Evolutionary conservation across 2,329 filamentous ascomycete genomes (phyloP).

Genomic region (Ambrosiella beaveri): DNA sequence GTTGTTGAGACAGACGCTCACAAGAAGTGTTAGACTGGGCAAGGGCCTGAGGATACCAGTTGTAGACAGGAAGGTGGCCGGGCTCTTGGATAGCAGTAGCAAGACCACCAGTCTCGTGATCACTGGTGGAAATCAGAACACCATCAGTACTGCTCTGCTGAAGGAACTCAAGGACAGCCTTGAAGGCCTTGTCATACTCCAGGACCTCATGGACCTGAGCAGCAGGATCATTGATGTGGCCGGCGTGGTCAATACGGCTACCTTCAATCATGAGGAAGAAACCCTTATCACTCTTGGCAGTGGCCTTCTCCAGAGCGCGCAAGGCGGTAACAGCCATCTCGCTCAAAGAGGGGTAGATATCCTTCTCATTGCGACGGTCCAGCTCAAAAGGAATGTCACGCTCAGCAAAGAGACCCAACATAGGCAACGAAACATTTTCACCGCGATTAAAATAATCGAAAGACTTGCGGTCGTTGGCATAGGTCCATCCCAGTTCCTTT

Average conservation of each 20-base stretch:
- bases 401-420: slow-evolving; percentile 70
- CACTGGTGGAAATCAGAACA: slow-evolving; percentile 75
- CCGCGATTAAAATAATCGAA: slow-evolving; percentile 62
- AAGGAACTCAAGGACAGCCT: slow-evolving; percentile 70
- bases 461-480: slow-evolving; percentile 50
- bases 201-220: slow-evolving; percentile 82
- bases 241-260: slow-evolving; percentile 88
- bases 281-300: slow-evolving; percentile 67
- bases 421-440: slow-evolving; percentile 52
- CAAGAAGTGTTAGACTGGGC: slow-evolving; percentile 60
- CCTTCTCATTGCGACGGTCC: slow-evolving; percentile 62
- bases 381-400: slow-evolving; percentile 85
- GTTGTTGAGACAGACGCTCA: slow-evolving; percentile 48
- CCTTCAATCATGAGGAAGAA: slow-evolving; percentile 99
- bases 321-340: slow-evolving; percentile 83
- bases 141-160: slow-evolving; percentile 54
- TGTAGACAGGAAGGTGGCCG: slow-evolving; percentile 36
- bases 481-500: slow-evolving; percentile 61
- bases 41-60: slow-evolving; percentile 71
- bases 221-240: slow-evolving; percentile 67
- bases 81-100: slow-evolving; percentile 54
- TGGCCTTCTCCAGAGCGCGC: slow-evolving; percentile 61
- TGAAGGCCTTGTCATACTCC: slow-evolving; percentile 82
- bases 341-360: slow-evolving; percentile 71
- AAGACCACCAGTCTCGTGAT: slow-evolving; percentile 91